Conservation (phyloP, 1,284 basidiomycete genomes). For the Cutaneotrichosporon curvatum region DNA sequence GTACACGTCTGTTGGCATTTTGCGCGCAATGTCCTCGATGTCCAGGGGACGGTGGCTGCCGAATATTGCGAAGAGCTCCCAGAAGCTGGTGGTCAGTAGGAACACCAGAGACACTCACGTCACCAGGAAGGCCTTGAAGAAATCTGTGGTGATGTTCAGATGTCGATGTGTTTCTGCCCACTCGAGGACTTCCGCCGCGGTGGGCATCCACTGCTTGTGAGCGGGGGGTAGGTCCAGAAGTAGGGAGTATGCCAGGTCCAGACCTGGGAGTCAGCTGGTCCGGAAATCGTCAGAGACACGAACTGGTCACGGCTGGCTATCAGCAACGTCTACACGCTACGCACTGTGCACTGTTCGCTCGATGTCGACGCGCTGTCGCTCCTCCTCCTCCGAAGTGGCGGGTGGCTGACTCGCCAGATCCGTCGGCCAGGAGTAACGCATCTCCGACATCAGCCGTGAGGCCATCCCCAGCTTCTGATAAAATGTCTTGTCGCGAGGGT, state of each 20-base stretch:
- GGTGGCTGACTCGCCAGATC: background rate
- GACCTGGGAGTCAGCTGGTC: slow-evolving; percentile 5
- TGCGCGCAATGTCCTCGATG: background rate
- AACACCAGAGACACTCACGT: slow-evolving; percentile 1
- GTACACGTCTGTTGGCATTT: background rate
- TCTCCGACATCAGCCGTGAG: slow-evolving; percentile 20
- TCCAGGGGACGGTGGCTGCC: background rate
- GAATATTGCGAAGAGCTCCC: slow-evolving; percentile 9
- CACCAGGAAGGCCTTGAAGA: slow-evolving; percentile 5
- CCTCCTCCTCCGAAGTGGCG: slow-evolving; percentile 6
- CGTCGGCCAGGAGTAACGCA: slow-evolving; percentile 6
- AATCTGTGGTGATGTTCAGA: slow-evolving; percentile 6
- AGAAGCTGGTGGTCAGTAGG: slow-evolving; percentile 2
- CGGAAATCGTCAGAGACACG: background rate
- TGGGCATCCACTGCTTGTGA: background rate
- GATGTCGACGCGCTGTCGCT: background rate
- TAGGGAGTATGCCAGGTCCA: slow-evolving; percentile 6
- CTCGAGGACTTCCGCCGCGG: background rate
- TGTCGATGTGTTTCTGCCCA: slow-evolving; percentile 11
- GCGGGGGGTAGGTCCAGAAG: slow-evolving; percentile 6
- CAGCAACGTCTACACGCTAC: background rate
- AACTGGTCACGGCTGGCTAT: slow-evolving; percentile 1
- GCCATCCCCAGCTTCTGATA: slow-evolving; percentile 26
- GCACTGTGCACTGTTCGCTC: slow-evolving; percentile 11
- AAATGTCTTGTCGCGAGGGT: slow-evolving; percentile 12